These are phyloP conservation scores for Aureobasidium vineae DNA, from an alignment of 2,329 filamentous ascomycete genomes.

Conservation along the genomic window DNA sequence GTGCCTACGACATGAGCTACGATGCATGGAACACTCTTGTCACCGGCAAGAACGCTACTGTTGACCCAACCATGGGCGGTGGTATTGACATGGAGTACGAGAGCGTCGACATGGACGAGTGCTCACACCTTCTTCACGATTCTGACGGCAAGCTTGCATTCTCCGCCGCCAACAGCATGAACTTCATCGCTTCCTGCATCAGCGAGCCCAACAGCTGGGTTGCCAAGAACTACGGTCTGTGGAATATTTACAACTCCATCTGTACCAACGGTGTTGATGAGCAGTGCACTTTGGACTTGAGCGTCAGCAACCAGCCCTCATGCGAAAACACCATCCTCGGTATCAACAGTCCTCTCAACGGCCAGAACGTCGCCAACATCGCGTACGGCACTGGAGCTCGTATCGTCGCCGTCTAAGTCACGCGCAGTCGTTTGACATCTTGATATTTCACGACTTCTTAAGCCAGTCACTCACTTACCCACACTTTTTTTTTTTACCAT, in stretches of 20 bases:
- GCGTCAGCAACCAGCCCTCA: constrained; percentile 34
- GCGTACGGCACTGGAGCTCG: constrained; percentile 33
- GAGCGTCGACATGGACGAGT: constrained; percentile 50
- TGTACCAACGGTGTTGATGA: constrained; percentile 37
- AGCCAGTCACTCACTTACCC: constrained; percentile 9
- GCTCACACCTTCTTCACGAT: constrained; percentile 49
- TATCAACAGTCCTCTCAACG: constrained; percentile 31
- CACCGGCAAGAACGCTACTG: constrained; percentile 51
- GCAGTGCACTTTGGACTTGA: constrained; percentile 34
- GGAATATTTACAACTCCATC: constrained; percentile 53
- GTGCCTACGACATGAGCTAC: constrained; percentile 60
- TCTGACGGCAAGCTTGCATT: constrained; percentile 51
- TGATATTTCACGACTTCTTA: neutral
- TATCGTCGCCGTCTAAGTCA: constrained; percentile 22
- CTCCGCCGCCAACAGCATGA: constrained; percentile 58
- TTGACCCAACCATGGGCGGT: constrained; percentile 51
- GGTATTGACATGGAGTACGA: constrained; percentile 54
- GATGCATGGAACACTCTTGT: constrained; percentile 61
- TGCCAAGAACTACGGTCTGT: constrained; percentile 50
- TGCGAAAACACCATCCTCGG: constrained; percentile 34
- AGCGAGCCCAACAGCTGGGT: constrained; percentile 49
- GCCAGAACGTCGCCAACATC: constrained; percentile 33
- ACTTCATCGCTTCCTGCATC: constrained; percentile 46
- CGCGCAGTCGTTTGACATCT: neutral
- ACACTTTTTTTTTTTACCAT: constrained; percentile 15